Evolutionary conservation across 176 grass and related monocot genomes (phyloP), one percentile per base, ranked within the genome.

Genomic region (Zea luxurians): DNA sequence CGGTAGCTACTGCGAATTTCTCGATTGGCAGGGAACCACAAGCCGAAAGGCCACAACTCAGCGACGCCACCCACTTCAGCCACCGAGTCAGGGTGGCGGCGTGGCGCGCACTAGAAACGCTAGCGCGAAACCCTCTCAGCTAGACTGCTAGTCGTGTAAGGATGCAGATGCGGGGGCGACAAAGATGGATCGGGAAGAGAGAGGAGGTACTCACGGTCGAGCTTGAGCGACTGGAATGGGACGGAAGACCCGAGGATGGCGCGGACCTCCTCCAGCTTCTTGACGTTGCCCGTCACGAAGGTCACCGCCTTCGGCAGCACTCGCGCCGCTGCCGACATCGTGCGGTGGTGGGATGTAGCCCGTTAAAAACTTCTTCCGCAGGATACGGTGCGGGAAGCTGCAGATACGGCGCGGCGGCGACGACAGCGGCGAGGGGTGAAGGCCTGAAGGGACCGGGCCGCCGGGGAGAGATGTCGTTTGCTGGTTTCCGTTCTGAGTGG

Each of bases 181-280:
- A 59, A 36, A 59, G 3, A 38, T 45, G 55, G 16, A 55, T 70
- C 0, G 12, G 21, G 42, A 3, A 42, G 50, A 60, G 50, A 3
- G 10, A 8, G 62, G 64, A 55, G 64, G 53, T 41, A 10, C 69
- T 70, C 86, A 98, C 95, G 44, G 60, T 94, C 95, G 80, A 98
- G 85, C 73, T 94, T 98, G 77, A 98, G 87, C 43, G 91, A 94
- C 78, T 90, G 87, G 83, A 98, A 94, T 76, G 95, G 95, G 80
- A 98, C 74, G 83, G 91, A 98, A 43, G 84, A 50, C 75, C 87
- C 95, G 55, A 94, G 87, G 75, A 94, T 98, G 37, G 91, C 87
- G 47, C 91, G 85, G 70, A 92, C 91, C 66, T 98, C 91, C 85
- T 94, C 95, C 66, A 98, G 91, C 89, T 98, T 98, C 87, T 98